Percentiles rank a stretch among this genome's conserved stretches.
phyloP scores from a whole-genome alignment of 176 grass and related monocot species.

The Carex scoparia region DNA sequence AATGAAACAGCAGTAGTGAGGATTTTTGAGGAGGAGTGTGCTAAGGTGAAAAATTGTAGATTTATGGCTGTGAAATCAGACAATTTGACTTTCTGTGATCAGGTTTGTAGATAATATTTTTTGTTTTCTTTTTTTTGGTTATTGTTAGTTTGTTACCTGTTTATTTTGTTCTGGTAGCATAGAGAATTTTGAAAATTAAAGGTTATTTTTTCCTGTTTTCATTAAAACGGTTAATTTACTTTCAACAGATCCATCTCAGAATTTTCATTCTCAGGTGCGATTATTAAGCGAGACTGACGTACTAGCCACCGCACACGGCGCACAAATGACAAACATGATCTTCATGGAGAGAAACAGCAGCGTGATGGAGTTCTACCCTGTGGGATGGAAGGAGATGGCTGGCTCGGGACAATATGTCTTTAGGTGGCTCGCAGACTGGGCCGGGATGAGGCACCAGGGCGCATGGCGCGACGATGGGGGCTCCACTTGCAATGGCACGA shows the following conservation, averaged over 20 bases:
- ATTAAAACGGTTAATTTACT: background rate
- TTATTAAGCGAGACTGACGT: conserved; percentile 55
- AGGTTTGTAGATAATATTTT: conserved; percentile 1
- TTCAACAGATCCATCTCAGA: background rate
- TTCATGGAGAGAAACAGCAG: conserved; percentile 71
- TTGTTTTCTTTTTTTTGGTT: background rate
- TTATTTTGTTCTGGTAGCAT: background rate
- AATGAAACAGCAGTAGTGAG: conserved; percentile 40
- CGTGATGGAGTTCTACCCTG: conserved; percentile 69
- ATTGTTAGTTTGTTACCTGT: background rate
- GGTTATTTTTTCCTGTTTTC: background rate
- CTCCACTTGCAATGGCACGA: conserved; percentile 1
- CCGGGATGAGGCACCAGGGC: conserved; percentile 51
- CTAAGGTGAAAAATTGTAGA: conserved; percentile 30
- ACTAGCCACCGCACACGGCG: conserved; percentile 51
- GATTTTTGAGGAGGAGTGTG: conserved; percentile 41
- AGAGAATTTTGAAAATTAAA: background rate
- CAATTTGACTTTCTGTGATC: conserved; percentile 65
- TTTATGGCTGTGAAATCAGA: conserved; percentile 19
- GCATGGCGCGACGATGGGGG: conserved; percentile 42
- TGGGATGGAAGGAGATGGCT: conserved; percentile 57
- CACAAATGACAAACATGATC: conserved; percentile 59
- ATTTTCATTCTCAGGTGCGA: conserved; percentile 37
- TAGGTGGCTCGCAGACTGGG: conserved; percentile 44
- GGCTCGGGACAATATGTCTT: conserved; percentile 46